Percentiles rank a stretch among this genome's conserved stretches.
Evolutionary conservation across 192 early-diverging fungal species (phyloP).

Genomic region (Coemansia sp.): DNA sequence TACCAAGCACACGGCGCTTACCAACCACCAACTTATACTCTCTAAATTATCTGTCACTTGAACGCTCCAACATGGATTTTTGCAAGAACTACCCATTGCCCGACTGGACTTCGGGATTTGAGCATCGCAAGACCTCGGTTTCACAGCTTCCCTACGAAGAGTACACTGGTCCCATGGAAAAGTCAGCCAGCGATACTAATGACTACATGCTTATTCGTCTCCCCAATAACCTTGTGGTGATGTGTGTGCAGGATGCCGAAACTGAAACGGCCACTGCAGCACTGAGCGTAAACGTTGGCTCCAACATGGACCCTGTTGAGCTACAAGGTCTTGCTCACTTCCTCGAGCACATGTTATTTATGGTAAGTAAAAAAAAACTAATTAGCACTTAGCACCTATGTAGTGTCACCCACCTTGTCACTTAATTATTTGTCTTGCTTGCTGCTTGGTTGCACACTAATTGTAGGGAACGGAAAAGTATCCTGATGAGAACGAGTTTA

Average conservation of each 20-base stretch:
- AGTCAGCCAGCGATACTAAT: conserved; percentile 56
- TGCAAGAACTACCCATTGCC: conserved; percentile 5
- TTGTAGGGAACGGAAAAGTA: conserved; percentile 66
- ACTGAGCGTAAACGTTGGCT: conserved; percentile 64
- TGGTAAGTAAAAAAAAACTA: conserved; percentile 16
- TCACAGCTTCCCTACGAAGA: conserved; percentile 11
- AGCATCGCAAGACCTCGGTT: background rate
- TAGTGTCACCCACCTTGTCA: background rate
- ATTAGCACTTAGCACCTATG: background rate
- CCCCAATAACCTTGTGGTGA: conserved; percentile 59
- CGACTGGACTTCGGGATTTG: conserved; percentile 9
- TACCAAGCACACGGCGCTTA: background rate
- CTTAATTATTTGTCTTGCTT: background rate
- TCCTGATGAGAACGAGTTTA: conserved; percentile 69
- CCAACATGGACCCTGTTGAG: conserved; percentile 60
- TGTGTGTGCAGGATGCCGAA: conserved; percentile 63
- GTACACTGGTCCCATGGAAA: conserved; percentile 31
- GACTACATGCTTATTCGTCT: conserved; percentile 59
- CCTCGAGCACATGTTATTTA: conserved; percentile 68
- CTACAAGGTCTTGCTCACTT: conserved; percentile 69
- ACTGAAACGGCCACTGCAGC: conserved; percentile 58
- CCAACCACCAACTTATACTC: background rate
- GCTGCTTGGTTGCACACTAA: background rate
- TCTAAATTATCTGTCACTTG: background rate
- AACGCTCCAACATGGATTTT: background rate